phyloP scores from a whole-genome alignment of 2,329 filamentous ascomycete species.

The Colletotrichum spinosum region DNA sequence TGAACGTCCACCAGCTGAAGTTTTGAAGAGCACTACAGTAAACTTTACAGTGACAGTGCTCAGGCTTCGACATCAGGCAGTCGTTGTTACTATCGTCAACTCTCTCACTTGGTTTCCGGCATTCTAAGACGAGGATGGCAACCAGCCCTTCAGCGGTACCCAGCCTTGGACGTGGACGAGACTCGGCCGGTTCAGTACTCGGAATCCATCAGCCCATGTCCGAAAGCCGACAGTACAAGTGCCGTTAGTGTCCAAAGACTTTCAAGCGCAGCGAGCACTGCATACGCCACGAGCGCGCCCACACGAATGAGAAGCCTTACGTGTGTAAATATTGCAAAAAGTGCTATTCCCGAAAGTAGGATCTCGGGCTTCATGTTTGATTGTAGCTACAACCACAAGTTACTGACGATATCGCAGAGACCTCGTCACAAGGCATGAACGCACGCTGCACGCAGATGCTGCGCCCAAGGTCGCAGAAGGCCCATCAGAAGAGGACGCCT shows the following conservation, averaged over 20 bases:
- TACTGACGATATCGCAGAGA: neutral
- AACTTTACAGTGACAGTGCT: too few relatives aligned
- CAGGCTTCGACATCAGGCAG: too few relatives aligned
- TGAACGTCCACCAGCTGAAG: too few relatives aligned
- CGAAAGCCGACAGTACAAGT: slow-evolving; percentile 8
- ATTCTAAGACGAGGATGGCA: too few relatives aligned
- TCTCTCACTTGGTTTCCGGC: too few relatives aligned
- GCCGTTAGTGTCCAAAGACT: slow-evolving; percentile 1
- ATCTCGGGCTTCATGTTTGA: neutral
- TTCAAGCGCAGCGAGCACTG: slow-evolving; percentile 21
- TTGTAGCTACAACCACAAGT: neutral
- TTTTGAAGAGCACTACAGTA: too few relatives aligned
- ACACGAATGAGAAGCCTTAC: slow-evolving; percentile 15
- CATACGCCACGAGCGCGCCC: slow-evolving; percentile 7
- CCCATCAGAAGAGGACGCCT: neutral
- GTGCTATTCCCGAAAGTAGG: slow-evolving; percentile 13
- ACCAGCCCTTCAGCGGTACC: neutral
- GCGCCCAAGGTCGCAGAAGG: neutral
- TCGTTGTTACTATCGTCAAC: too few relatives aligned
- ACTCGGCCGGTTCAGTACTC: neutral
- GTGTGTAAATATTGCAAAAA: slow-evolving; percentile 5
- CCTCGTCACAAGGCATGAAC: slow-evolving; percentile 6
- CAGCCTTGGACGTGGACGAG: neutral
- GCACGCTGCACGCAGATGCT: slow-evolving; percentile 3
- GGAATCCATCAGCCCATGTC: too few relatives aligned